A percentile compares a stretch with the other conserved stretches of the same genome.
These are phyloP conservation scores for Hamigera avellanea DNA, from an alignment of 495 filamentous ascomycete genomes.

Conservation along the genomic window DNA sequence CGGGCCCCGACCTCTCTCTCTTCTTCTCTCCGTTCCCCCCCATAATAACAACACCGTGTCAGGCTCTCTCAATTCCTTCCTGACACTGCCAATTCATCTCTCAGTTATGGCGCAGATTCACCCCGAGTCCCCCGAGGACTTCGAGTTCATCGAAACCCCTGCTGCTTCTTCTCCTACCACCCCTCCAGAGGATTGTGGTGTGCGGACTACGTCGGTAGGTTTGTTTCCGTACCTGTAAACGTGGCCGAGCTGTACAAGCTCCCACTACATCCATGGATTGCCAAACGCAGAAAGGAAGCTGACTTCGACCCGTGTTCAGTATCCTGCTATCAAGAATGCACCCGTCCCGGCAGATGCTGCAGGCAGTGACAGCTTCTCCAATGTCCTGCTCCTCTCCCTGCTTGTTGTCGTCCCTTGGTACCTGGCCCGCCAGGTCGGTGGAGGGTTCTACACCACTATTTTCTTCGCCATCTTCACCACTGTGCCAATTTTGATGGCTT, in stretches of 20 bases:
- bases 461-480: conserved; percentile 44
- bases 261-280: neutral
- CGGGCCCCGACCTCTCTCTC: too few species aligned
- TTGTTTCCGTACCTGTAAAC: conserved; percentile 1
- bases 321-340: conserved; percentile 52
- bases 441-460: conserved; percentile 43
- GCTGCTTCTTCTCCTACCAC: conserved; percentile 36
- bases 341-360: conserved; percentile 48
- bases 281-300: too few species aligned
- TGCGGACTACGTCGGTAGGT: conserved; percentile 46
- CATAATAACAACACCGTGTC: conserved; percentile 3
- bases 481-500: conserved; percentile 44
- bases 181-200: conserved; percentile 40
- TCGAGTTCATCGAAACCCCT: conserved; percentile 58
- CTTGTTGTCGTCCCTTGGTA: conserved; percentile 40
- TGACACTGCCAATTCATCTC: conserved; percentile 12
- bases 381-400: conserved; percentile 38
- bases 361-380: conserved; percentile 46
- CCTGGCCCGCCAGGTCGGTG: conserved; percentile 38
- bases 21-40: too few species aligned
- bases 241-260: neutral
- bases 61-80: conserved; percentile 13
- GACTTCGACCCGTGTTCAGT: conserved; percentile 20
- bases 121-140: conserved; percentile 47
- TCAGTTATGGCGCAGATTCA: conserved; percentile 34